phyloP scores from a whole-genome alignment of 768 basidiomycete species.

The Leucocoprinus leucothites region DNA sequence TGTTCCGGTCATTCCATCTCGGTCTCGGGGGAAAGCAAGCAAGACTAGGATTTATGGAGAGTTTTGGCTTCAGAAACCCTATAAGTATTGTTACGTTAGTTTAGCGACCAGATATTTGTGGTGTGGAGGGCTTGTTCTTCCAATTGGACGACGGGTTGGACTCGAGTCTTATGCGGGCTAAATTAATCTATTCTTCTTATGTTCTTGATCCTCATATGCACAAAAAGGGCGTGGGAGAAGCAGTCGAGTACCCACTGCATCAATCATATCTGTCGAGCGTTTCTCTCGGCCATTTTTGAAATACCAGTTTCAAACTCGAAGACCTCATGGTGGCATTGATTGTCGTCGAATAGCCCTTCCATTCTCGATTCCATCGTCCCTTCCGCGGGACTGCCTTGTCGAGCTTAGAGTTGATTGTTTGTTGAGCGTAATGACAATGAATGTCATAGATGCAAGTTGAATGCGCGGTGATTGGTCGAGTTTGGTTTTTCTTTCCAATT shows the following conservation, averaged over 20 bases:
- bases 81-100: no score
- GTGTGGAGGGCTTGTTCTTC: no score
- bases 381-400: not conserved
- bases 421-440: not conserved
- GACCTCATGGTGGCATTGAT: not conserved
- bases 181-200: no score
- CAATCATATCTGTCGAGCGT: not conserved
- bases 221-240: not conserved
- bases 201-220: not conserved
- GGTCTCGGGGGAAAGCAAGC: no score
- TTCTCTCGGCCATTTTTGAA: not conserved
- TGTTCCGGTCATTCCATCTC: not conserved
- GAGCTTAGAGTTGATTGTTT: not conserved
- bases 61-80: no score
- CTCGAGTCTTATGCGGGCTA: no score
- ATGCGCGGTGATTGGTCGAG: slow-evolving; percentile 9
- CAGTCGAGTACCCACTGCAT: not conserved
- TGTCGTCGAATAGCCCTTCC: not conserved
- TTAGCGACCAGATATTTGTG: no score
- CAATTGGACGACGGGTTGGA: no score
- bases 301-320: not conserved
- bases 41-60: no score
- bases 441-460: not conserved
- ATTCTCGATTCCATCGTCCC: not conserved
- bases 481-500: not conserved